These are phyloP conservation scores for Lagenidium sp. DNA, from an alignment of 352 stramenopile genomes.

Conservation along the genomic window DNA sequence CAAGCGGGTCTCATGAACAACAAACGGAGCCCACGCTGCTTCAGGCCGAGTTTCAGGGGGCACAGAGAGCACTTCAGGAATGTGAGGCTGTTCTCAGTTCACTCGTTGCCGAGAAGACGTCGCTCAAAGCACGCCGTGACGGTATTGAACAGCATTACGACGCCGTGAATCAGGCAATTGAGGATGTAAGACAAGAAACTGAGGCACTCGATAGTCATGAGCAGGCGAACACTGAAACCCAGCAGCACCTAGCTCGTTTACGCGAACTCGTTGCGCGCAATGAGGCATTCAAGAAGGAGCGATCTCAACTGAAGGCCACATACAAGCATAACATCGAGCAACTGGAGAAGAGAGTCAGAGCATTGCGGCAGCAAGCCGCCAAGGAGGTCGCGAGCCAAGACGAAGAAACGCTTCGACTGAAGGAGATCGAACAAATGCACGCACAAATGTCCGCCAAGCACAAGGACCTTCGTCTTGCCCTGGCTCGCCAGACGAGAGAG, in stretches of 20 bases:
- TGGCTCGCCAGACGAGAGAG: slow-evolving; percentile 48
- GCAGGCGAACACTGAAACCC: slow-evolving; percentile 13
- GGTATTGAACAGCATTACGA: slow-evolving; percentile 14
- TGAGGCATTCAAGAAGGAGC: slow-evolving; percentile 41
- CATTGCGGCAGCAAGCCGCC: slow-evolving; percentile 25
- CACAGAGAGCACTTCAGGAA: no score
- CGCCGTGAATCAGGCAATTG: slow-evolving; percentile 20
- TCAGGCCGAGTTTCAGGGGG: no score
- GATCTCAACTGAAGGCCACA: slow-evolving; percentile 29
- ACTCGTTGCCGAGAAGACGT: slow-evolving; percentile 38
- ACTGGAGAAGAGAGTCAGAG: slow-evolving; percentile 26
- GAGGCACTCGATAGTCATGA: slow-evolving; percentile 24
- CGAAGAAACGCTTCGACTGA: slow-evolving; percentile 29
- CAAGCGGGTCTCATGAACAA: background rate
- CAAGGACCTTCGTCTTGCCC: slow-evolving; percentile 47
- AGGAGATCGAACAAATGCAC: slow-evolving; percentile 63
- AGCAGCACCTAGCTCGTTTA: no score
- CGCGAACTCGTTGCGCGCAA: slow-evolving; percentile 33
- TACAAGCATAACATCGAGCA: slow-evolving; percentile 33
- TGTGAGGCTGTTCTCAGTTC: no score
- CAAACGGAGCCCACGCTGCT: slow-evolving; percentile 4
- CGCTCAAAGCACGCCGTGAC: slow-evolving; percentile 21
- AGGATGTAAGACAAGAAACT: slow-evolving; percentile 28
- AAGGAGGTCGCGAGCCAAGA: slow-evolving; percentile 27
- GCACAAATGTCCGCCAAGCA: slow-evolving; percentile 53